phyloP scores from a whole-genome alignment of 1,284 basidiomycete genomes.

The Boletus semigastroideus region DNA sequence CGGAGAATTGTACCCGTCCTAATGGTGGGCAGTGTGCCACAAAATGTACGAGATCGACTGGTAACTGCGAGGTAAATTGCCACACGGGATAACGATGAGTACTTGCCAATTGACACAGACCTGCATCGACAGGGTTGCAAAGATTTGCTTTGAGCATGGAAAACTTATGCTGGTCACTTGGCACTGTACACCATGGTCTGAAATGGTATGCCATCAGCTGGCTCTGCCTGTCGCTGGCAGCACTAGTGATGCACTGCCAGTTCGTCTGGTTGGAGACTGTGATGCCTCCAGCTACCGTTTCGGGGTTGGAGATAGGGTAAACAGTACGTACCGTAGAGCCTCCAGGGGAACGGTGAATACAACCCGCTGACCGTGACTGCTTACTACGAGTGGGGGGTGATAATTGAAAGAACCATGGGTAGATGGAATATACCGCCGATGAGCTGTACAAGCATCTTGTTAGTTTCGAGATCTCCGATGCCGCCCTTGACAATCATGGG shows the following conservation, averaged over 20 bases:
- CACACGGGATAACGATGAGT: neutral
- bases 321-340: neutral
- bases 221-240: neutral
- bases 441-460: neutral
- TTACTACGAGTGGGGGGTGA: neutral
- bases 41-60: constrained; percentile 3
- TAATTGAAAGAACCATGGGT: neutral
- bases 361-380: neutral
- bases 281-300: neutral
- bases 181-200: constrained; percentile 20
- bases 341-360: constrained; percentile 1
- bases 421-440: constrained; percentile 2
- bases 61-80: neutral
- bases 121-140: constrained; percentile 6
- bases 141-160: constrained; percentile 15
- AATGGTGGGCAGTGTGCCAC: neutral
- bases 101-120: neutral
- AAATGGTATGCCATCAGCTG: neutral
- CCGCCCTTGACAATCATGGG: constrained; percentile 7
- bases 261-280: neutral
- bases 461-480: neutral
- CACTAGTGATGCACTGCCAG: neutral
- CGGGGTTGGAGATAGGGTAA: neutral
- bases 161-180: neutral
- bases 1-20: neutral